Conservation (phyloP, 371 early-diverging fungal species). For the Dichotomocladium elegans region DNA sequence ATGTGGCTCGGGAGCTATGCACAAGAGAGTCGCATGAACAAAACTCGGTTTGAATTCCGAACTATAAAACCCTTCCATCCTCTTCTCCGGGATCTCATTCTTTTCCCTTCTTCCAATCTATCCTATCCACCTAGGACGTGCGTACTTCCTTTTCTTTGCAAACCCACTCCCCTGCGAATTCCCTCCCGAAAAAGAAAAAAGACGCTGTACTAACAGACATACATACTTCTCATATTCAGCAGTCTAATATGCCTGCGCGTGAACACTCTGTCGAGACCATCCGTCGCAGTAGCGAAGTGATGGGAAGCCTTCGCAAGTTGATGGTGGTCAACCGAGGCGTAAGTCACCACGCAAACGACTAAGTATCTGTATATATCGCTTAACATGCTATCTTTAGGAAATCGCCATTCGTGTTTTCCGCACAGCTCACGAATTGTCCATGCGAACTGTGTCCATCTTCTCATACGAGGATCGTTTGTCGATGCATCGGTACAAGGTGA, state of each 20-base stretch:
- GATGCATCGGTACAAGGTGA: conserved; percentile 90
- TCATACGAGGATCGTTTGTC: conserved; percentile 87
- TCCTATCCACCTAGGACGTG: background rate
- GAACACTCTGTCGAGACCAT: conserved; percentile 65
- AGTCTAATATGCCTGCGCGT: conserved; percentile 24
- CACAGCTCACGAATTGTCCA: conserved; percentile 87
- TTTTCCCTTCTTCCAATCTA: background rate
- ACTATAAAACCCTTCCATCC: background rate
- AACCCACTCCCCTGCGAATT: too few species aligned
- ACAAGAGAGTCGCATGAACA: too few species aligned
- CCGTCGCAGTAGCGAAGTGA: conserved; percentile 51
- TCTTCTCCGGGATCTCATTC: background rate
- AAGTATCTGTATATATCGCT: too few species aligned
- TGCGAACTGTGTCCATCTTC: conserved; percentile 87
- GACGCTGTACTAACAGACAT: too few species aligned
- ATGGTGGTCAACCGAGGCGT: conserved; percentile 68
- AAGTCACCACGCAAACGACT: conserved; percentile 18
- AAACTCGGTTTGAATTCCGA: background rate
- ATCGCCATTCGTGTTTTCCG: conserved; percentile 92
- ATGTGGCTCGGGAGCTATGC: too few species aligned
- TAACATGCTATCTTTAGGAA: conserved; percentile 53
- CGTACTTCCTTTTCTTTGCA: background rate
- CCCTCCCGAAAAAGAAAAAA: too few species aligned
- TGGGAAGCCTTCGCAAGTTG: conserved; percentile 51
- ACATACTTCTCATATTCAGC: background rate